These are phyloP conservation scores for Ilyonectria robusta DNA, from an alignment of 2,329 filamentous ascomycete genomes.

Conservation along the genomic window DNA sequence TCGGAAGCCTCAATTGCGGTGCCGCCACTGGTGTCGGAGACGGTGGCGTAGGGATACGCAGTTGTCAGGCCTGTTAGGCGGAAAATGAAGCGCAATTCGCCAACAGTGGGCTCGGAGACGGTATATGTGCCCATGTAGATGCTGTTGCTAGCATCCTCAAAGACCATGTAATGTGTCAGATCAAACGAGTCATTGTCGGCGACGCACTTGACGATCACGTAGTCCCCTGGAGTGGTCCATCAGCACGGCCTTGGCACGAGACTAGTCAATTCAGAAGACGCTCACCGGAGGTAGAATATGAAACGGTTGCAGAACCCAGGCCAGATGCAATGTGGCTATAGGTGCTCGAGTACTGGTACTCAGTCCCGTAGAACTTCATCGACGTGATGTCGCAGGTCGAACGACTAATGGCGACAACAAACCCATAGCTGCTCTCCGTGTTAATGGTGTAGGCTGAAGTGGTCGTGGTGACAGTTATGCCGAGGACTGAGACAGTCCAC, in stretches of 20 bases:
- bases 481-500: slow-evolving; percentile 6
- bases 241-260: neutral
- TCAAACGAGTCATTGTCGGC: slow-evolving; percentile 12
- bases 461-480: slow-evolving; percentile 14
- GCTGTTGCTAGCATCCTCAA: slow-evolving; percentile 12
- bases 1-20: slow-evolving; percentile 17
- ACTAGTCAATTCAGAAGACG: neutral
- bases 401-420: slow-evolving; percentile 10
- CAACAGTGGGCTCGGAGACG: slow-evolving; percentile 12
- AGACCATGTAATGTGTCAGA: slow-evolving; percentile 18
- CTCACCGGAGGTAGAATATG: slow-evolving; percentile 10
- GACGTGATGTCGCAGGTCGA: slow-evolving; percentile 19
- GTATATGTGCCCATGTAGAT: slow-evolving; percentile 21
- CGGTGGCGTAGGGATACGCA: slow-evolving; percentile 10
- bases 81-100: slow-evolving; percentile 20
- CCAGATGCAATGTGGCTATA: slow-evolving; percentile 22
- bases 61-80: slow-evolving; percentile 8
- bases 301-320: slow-evolving; percentile 16
- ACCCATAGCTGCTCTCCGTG: slow-evolving; percentile 10
- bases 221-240: neutral
- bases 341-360: slow-evolving; percentile 24
- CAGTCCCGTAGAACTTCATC: slow-evolving; percentile 18
- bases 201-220: slow-evolving; percentile 17
- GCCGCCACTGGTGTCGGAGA: slow-evolving; percentile 18
- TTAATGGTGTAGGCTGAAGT: slow-evolving; percentile 6